Conservation (phyloP, 2,329 filamentous ascomycete species). For the Fusarium armeniacum region DNA sequence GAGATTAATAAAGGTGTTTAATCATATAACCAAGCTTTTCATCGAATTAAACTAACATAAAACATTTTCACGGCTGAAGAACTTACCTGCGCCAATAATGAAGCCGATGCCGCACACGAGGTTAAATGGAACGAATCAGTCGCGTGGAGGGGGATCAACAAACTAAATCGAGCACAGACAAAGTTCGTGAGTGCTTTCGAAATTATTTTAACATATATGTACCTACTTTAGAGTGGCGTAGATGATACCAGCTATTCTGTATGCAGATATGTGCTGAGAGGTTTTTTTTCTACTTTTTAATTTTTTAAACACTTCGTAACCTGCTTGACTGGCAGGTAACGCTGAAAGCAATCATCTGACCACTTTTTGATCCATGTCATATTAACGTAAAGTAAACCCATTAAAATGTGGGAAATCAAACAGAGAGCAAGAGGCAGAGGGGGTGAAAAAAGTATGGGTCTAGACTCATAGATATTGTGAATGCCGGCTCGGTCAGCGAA, state of each 20-base stretch:
- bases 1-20: slow-evolving; percentile 18
- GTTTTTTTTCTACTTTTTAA: background rate
- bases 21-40: background rate
- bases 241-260: background rate
- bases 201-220: no score
- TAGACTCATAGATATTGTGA: slow-evolving; percentile 22
- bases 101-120: slow-evolving; percentile 29
- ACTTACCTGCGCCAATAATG: slow-evolving; percentile 25
- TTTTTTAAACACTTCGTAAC: background rate
- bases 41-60: background rate
- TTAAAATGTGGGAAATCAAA: slow-evolving; percentile 14
- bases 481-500: slow-evolving; percentile 45
- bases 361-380: slow-evolving; percentile 14
- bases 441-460: slow-evolving; percentile 12
- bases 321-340: background rate
- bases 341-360: slow-evolving; percentile 7
- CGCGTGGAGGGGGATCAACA: slow-evolving; percentile 16
- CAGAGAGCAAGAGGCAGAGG: background rate
- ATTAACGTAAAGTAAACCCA: slow-evolving; percentile 3
- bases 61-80: slow-evolving; percentile 1
- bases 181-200: slow-evolving; percentile 7
- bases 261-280: slow-evolving; percentile 1
- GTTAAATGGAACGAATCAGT: slow-evolving; percentile 26
- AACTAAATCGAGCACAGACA: slow-evolving; percentile 39
- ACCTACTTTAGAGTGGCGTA: background rate